These are phyloP conservation scores for Xylaria sp. DNA, from an alignment of 2,329 filamentous ascomycete genomes.

Conservation along the genomic window DNA sequence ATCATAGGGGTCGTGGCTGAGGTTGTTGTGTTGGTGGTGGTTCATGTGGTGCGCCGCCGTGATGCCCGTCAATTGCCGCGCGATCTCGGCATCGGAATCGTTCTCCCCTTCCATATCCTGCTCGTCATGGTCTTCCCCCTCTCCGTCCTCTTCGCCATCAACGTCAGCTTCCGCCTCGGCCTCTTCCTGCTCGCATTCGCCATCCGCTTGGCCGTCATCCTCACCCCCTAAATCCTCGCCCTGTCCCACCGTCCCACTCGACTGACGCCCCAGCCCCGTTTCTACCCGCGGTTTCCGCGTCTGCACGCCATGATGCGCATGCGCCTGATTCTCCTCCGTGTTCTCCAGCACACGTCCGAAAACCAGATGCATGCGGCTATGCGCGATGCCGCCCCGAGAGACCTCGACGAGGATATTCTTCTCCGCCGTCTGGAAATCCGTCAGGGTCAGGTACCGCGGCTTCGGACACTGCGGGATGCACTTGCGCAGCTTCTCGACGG, in stretches of 20 bases:
- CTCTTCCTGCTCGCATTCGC: conserved; percentile 6
- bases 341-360: conserved; percentile 23
- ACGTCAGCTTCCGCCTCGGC: not conserved
- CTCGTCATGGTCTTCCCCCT: conserved; percentile 1
- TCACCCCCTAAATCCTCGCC: not conserved
- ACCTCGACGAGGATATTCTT: conserved; percentile 26
- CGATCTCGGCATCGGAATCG: conserved; percentile 19
- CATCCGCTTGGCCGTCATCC: conserved; percentile 3
- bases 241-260: not conserved
- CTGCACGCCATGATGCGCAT: conserved; percentile 12
- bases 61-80: conserved; percentile 13
- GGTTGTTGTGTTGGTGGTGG: not conserved
- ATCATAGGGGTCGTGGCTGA: not conserved
- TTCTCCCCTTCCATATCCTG: conserved; percentile 17
- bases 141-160: not conserved
- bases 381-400: conserved; percentile 17
- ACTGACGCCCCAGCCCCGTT: not conserved
- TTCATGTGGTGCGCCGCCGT: not conserved
- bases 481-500: conserved; percentile 26
- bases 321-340: conserved; percentile 3
- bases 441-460: conserved; percentile 24
- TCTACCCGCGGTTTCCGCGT: conserved; percentile 13
- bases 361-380: conserved; percentile 22
- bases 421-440: conserved; percentile 28
- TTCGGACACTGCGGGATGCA: conserved; percentile 24